phyloP scores from a whole-genome alignment of 2,329 filamentous ascomycete genomes.

The Berkeleyomyces basicola region DNA sequence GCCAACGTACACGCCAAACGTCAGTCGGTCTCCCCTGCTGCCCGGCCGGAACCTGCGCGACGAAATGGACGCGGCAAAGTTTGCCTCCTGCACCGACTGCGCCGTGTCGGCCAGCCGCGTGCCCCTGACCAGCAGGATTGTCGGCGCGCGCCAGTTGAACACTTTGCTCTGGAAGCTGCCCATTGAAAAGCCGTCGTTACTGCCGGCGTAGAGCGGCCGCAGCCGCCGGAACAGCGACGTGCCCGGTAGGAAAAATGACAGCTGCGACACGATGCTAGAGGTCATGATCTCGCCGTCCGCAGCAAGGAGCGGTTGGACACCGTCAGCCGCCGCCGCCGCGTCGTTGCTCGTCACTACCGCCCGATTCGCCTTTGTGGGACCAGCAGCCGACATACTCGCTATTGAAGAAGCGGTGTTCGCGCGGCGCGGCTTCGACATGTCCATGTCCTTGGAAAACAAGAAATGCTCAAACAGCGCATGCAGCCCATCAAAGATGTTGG shows the following conservation, averaged over 20 bases:
- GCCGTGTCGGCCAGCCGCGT: slow-evolving; percentile 36
- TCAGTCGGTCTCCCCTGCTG: slow-evolving; percentile 34
- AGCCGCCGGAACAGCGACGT: slow-evolving; percentile 47
- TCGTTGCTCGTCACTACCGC: not conserved
- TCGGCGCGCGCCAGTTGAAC: slow-evolving; percentile 63
- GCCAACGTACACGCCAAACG: slow-evolving; percentile 50
- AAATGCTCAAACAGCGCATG: slow-evolving; percentile 58
- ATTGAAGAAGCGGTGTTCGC: not conserved
- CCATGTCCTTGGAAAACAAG: slow-evolving; percentile 54
- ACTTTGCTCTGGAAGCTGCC: slow-evolving; percentile 59
- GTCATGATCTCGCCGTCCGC: slow-evolving; percentile 45
- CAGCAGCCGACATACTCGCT: not conserved
- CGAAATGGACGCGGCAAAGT: slow-evolving; percentile 45
- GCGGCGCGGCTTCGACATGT: slow-evolving; percentile 35
- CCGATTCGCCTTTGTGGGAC: slow-evolving; percentile 1
- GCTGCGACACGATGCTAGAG: slow-evolving; percentile 46
- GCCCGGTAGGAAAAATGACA: slow-evolving; percentile 57
- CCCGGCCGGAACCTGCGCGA: slow-evolving; percentile 41
- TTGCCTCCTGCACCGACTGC: slow-evolving; percentile 33
- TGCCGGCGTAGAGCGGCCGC: slow-evolving; percentile 52
- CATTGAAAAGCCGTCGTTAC: slow-evolving; percentile 58
- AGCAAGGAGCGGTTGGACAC: slow-evolving; percentile 33
- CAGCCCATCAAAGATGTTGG: slow-evolving; percentile 51
- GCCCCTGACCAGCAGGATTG: slow-evolving; percentile 53
- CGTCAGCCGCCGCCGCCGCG: slow-evolving; percentile 13